phyloP scores from a whole-genome alignment of 139 green algal genomes.

The Zygnema cylindricum region DNA sequence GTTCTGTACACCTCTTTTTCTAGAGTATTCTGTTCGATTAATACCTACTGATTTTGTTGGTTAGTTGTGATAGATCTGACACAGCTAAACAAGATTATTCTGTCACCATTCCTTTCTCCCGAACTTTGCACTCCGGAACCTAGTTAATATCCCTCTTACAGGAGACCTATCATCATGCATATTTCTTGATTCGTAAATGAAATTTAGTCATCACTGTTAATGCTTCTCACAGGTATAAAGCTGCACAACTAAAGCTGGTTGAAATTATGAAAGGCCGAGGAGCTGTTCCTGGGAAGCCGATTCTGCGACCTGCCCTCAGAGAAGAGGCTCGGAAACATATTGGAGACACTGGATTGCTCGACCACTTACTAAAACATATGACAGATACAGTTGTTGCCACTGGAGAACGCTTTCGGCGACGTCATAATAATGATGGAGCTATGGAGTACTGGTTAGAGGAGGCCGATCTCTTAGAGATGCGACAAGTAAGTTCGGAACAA shows the following conservation, averaged over 20 bases:
- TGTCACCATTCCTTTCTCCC: background rate
- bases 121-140: background rate
- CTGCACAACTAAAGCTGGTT: conserved; percentile 66
- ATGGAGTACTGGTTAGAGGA: conserved; percentile 75
- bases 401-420: conserved; percentile 62
- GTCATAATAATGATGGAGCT: conserved; percentile 70
- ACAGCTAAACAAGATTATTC: background rate
- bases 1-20: background rate
- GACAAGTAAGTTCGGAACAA: conserved; percentile 6
- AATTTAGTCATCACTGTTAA: background rate
- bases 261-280: conserved; percentile 58
- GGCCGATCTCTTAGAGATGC: conserved; percentile 16
- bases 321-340: conserved; percentile 71
- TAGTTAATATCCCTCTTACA: background rate
- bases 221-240: conserved; percentile 60
- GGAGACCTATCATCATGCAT: background rate
- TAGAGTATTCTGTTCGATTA: background rate
- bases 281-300: conserved; percentile 54
- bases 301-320: conserved; percentile 66
- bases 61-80: background rate
- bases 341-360: conserved; percentile 72
- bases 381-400: conserved; percentile 62
- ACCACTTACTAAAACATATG: conserved; percentile 77
- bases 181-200: background rate
- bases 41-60: background rate